Evolutionary conservation across 805 yeast species (phyloP), one percentile per base, ranked within the genome.

Genomic region (Clavispora asparagi): DNA sequence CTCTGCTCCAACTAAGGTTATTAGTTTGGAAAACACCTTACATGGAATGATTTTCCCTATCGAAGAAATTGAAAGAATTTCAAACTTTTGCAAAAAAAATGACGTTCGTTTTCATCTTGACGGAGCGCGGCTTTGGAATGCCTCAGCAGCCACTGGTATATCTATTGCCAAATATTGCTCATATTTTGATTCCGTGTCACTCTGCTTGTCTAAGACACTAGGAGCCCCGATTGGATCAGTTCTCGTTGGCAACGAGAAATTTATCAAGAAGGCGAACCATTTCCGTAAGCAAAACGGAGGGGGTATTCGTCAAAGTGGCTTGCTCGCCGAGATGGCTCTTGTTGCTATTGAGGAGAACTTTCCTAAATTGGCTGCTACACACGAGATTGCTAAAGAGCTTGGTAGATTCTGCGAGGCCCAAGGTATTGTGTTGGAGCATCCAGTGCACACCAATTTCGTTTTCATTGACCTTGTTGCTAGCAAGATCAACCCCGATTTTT

Each of bases 171-270:
- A 71, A 46, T 71, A 70, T 50, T 64, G 73, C 54, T 55, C 64
- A 11, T 53, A 63, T 50, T 71, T 71, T 46, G 74, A 71, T 59
- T 62, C 71, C 19, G 73, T 71, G 4, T 70, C 74, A 7, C 60
- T 71, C 25, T 71, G 76, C 51, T 61, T 71, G 40, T 68, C 74
- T 28, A 71, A 71, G 50, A 54, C 71, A 1, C 54, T 71, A 35
- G 76, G 75, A 17, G 76, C 76, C 2, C 76, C 76, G 4, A 60
- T 71, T 40, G 76, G 76, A 1, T 66, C 73, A 3, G 66, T 71
- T 6, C 60, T 71, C 43, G 76, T 71, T 11, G 65, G 65, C 1
- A 58, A 57, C 12, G 42, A 46, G n/a, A 52, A 51, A 32, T 63
- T 68, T 41, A 64, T 71, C 39, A 50, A 51, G 13, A 71, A 71